Evolutionary conservation across 805 yeast genomes (phyloP).

Genomic region (Kuraishia borneana): DNA sequence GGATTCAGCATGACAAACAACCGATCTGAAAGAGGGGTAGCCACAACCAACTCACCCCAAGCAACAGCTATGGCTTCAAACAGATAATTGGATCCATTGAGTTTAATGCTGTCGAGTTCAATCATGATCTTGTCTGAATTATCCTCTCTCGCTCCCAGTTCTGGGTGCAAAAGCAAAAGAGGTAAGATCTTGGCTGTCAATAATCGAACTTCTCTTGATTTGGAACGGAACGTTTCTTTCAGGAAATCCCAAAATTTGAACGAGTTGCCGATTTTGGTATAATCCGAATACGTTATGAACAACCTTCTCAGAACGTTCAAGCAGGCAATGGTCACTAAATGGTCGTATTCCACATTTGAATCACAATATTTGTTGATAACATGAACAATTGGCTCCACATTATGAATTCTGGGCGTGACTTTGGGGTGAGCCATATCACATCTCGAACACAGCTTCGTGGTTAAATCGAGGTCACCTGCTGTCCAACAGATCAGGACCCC

Average conservation of each 20-base stretch:
- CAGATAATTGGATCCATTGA: constrained; percentile 24
- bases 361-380: not conserved
- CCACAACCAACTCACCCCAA: constrained; percentile 54
- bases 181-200: constrained; percentile 44
- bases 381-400: not conserved
- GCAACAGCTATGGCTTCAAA: constrained; percentile 51
- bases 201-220: constrained; percentile 44
- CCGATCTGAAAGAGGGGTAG: constrained; percentile 50
- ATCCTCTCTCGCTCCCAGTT: constrained; percentile 26
- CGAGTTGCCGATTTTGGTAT: constrained; percentile 11
- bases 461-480: constrained; percentile 21
- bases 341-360: not conserved
- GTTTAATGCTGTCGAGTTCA: constrained; percentile 28
- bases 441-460: constrained; percentile 19
- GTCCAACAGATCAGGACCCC: not conserved
- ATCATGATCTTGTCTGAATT: constrained; percentile 34
- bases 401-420: not conserved
- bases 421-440: constrained; percentile 19
- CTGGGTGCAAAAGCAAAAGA: constrained; percentile 29
- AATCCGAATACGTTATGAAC: constrained; percentile 20
- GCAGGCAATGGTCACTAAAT: constrained; percentile 13
- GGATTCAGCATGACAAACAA: constrained; percentile 55
- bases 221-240: constrained; percentile 23
- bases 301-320: constrained; percentile 34
- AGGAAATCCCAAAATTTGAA: constrained; percentile 27